These are phyloP conservation scores for Colletotrichum lentis DNA, from an alignment of 2,329 filamentous ascomycete genomes.

Conservation along the genomic window DNA sequence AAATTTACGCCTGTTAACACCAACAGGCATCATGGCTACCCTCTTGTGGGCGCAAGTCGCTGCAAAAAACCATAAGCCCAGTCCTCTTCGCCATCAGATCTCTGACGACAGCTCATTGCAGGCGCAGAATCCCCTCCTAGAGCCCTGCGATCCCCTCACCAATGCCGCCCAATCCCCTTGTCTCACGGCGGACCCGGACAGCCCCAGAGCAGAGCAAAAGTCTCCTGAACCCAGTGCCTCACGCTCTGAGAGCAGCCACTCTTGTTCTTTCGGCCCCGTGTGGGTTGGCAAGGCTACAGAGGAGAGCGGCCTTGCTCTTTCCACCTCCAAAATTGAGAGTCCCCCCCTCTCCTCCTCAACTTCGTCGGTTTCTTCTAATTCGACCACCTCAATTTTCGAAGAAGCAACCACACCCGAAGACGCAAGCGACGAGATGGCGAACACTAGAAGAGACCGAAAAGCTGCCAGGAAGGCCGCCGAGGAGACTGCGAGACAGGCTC, in stretches of 20 bases:
- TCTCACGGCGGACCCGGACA: background rate
- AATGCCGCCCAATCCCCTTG: background rate
- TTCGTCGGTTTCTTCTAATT: background rate
- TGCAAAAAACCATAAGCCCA: background rate
- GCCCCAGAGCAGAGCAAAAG: background rate
- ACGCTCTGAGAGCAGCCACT: background rate
- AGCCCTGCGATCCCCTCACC: background rate
- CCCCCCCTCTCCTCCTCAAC: background rate
- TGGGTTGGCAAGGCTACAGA: background rate
- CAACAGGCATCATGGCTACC: background rate
- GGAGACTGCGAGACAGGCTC: conserved; percentile 5
- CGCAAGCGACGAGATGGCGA: conserved; percentile 8
- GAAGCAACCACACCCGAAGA: background rate
- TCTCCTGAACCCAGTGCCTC: background rate
- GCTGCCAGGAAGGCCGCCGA: conserved; percentile 18
- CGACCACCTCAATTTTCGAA: background rate
- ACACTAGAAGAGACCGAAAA: background rate
- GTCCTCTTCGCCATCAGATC: conserved; percentile 1
- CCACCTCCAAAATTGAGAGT: background rate
- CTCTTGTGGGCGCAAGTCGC: conserved; percentile 24
- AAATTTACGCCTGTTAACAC: background rate
- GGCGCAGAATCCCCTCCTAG: background rate
- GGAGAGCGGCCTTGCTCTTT: background rate
- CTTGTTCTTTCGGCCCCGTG: background rate
- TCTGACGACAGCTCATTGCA: background rate